Evolutionary conservation across 805 yeast genomes (phyloP), one percentile per base, ranked within the genome.

Genomic region (Wickerhamomyces canadensis): DNA sequence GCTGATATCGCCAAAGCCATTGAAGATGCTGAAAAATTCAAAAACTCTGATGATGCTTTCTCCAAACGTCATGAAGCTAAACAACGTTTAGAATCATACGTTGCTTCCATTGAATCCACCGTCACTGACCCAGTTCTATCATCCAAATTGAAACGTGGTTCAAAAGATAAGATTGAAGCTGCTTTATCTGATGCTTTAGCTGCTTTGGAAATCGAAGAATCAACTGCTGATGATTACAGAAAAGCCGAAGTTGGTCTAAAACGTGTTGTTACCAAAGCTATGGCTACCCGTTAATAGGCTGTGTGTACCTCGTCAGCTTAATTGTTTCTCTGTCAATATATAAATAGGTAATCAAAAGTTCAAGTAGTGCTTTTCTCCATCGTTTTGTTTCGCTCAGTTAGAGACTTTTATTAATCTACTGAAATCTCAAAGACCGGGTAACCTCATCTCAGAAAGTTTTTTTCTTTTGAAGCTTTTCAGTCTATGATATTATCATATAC

Each of bases 191-290:
- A 91, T 62, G 98, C 98, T 69, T 72, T 91, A 75, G 94, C 95
- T 62, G 89, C 97, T 68, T 84, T 91, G 65, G 96, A 89, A 76
- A 75, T 93, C 52, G 96, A 91, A 77, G 98, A 93, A 57, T 78
- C 96, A 47, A 63, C 94, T 60, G 91, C 96, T 67, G 98, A 93
- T 65, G 97, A 89, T 72, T 80, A 75, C 78, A 86, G 98, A 84
- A 93, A 87, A 84, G 98, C 98, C 65, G 98, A 93, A 80, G 87
- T 93, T 69, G 82, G 88, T 70, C 85, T 93, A 70, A 93, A 93
- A 88, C 86, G 98, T 74, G 96, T 91, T 65, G 97, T 91, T 69
- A 91, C 96, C 79, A 91, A 88, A 80, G 97, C 97, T 70, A 85
- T 89, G 88, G 84, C 96, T 60, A 78, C 96, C 70, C 96, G 96